Percentiles rank a stretch among this genome's conserved stretches.
Evolutionary conservation across 495 filamentous ascomycete genomes (phyloP).

Genomic region (Venustampulla echinocandica): DNA sequence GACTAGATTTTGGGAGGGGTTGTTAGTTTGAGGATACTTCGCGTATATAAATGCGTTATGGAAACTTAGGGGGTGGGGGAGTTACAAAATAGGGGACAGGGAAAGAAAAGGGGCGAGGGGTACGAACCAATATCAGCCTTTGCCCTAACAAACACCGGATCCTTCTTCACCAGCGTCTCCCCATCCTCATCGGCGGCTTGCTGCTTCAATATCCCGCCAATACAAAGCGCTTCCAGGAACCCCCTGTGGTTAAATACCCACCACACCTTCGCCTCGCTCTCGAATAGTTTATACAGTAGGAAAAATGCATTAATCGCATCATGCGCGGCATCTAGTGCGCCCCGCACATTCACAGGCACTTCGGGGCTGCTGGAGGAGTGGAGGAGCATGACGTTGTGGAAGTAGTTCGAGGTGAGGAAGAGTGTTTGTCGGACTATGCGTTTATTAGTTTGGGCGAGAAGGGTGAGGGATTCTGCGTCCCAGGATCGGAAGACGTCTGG

Average conservation of each 20-base stretch:
- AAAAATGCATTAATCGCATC: conserved; percentile 48
- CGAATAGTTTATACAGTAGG: conserved; percentile 52
- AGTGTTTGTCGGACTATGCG: conserved; percentile 57
- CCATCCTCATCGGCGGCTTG: conserved; percentile 18
- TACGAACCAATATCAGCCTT: conserved; percentile 47
- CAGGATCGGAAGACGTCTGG: conserved; percentile 54
- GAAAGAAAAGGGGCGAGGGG: too few relatives aligned
- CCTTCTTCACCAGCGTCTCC: conserved; percentile 23
- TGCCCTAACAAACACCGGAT: conserved; percentile 45
- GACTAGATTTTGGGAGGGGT: conserved; percentile 21
- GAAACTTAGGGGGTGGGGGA: too few relatives aligned
- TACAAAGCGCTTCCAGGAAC: conserved; percentile 50
- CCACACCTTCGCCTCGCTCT: conserved; percentile 60
- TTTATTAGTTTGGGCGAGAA: conserved; percentile 42
- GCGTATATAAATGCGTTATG: too few relatives aligned
- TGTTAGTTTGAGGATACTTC: too few relatives aligned
- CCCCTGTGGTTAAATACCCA: conserved; percentile 71
- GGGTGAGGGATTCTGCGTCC: conserved; percentile 42
- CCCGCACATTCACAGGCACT: conserved; percentile 52
- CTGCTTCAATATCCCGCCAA: conserved; percentile 23
- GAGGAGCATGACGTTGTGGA: conserved; percentile 64
- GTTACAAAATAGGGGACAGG: too few relatives aligned
- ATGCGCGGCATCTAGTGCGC: conserved; percentile 60
- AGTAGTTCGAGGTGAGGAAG: conserved; percentile 63
- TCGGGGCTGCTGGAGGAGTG: conserved; percentile 51